Percentiles rank a stretch among this genome's conserved stretches.
phyloP scores from a whole-genome alignment of 1,284 basidiomycete genomes.

The Bondarzewia mesenterica region DNA sequence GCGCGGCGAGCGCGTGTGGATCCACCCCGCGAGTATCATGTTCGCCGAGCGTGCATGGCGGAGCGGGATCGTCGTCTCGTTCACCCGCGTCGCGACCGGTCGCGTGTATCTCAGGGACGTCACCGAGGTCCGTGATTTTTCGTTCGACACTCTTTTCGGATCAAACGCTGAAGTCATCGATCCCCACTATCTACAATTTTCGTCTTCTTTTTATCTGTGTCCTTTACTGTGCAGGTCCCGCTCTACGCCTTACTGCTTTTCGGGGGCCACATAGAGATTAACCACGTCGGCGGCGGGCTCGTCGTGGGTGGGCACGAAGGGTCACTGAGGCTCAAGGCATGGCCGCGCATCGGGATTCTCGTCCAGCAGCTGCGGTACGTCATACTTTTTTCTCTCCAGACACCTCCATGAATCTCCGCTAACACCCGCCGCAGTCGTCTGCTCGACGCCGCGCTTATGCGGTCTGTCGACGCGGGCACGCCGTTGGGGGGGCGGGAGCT shows the following conservation, averaged over 20 bases:
- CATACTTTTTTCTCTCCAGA: constrained; percentile 5
- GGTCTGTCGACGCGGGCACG: constrained; percentile 45
- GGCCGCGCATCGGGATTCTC: constrained; percentile 83
- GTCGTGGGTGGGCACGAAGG: constrained; percentile 48
- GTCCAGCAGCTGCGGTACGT: constrained; percentile 80
- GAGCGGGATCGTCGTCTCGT: constrained; percentile 76
- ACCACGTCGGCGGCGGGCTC: constrained; percentile 73
- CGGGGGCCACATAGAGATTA: constrained; percentile 72
- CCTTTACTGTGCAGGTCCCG: constrained; percentile 48
- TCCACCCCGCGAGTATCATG: constrained; percentile 81
- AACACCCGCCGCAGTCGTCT: constrained; percentile 39
- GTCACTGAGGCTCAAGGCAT: constrained; percentile 67
- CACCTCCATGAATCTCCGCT: not conserved
- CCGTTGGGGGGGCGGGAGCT: constrained; percentile 37
- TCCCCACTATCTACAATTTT: too few species aligned
- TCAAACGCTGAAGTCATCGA: too few species aligned
- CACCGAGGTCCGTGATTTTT: constrained; percentile 57
- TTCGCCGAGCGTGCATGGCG: constrained; percentile 73
- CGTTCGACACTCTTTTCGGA: too few species aligned
- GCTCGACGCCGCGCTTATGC: constrained; percentile 62
- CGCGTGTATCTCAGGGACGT: constrained; percentile 86
- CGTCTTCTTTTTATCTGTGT: not conserved
- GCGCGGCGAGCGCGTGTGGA: constrained; percentile 54
- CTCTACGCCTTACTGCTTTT: constrained; percentile 81
- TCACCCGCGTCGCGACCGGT: constrained; percentile 76